Evolutionary conservation across 768 basidiomycete species (phyloP), one percentile per base, ranked within the genome.

Genomic region (Boletus eberwhitei): DNA sequence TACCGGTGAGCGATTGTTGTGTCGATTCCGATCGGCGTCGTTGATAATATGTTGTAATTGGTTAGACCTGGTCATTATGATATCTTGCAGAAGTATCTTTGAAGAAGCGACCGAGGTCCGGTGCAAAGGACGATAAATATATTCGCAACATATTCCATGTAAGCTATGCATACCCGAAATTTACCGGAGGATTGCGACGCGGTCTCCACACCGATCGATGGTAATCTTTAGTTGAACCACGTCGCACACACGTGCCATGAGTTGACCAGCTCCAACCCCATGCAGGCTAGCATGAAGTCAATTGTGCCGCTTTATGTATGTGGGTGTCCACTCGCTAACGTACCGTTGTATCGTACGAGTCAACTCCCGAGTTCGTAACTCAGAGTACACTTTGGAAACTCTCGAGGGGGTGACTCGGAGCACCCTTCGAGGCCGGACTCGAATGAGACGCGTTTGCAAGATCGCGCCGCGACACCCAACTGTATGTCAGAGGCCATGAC

Each of bases 31-130:
- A 38, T 46, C 32, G 35, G 35, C 11, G 12, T 26, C 41, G 47
- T 53, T 34, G 36, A 52, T 19, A 13, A 31, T 57, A 19, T 29
- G 39, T 56, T 32, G 31, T 32, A 12, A 32, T 12, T 47, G 51
- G 13, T 13, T 53, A 92, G 91, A 46, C 92, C 93, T 19, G 92
- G 93, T 9, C 93, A 95, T 67, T 95, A 90, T 70, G 93, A 95
- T 72, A 86, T 93, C 47, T 42, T 70, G 12, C 60, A 66, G 34
- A 66, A 50, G 48, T 31, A n/a, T 0, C 37, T 22, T 31, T 65
- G 51, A 62, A 50, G 50, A 16, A 38, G 21, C 4, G 38, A 46
- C 21, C 26, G 8, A 32, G 14, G 41, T 44, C 19, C 2, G 0
- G 12, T 35, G 19, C 2, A 32, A 39, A 48, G 40, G 32, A 24